Evolutionary conservation across 331 rosid genomes (phyloP).

Genomic region (Stylosanthes scabra): DNA sequence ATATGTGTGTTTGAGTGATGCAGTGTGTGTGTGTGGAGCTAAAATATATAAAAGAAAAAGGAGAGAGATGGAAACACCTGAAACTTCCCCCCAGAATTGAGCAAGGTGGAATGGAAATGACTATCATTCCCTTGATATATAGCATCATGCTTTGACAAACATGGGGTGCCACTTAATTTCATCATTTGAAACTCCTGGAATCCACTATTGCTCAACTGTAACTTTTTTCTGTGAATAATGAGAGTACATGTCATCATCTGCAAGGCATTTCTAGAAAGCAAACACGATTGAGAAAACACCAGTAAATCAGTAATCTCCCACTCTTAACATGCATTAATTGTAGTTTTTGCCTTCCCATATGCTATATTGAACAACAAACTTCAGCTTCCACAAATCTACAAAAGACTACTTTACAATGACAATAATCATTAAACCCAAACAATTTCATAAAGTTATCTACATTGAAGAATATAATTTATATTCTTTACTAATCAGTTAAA

Average conservation of each 20-base stretch:
- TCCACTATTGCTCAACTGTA: constrained; percentile 55
- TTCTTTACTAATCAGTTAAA: constrained; percentile 24
- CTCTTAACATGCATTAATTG: constrained; percentile 68
- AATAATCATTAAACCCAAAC: constrained; percentile 35
- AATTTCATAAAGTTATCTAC: constrained; percentile 27
- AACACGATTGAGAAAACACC: constrained; percentile 55
- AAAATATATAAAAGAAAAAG: neutral
- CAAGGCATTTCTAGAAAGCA: constrained; percentile 31
- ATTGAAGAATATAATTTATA: constrained; percentile 20
- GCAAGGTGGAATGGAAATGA: constrained; percentile 37
- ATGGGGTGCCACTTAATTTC: constrained; percentile 48
- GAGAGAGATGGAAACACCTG: constrained; percentile 51
- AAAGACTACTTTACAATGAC: constrained; percentile 40
- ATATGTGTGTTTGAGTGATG: neutral
- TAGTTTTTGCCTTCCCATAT: constrained; percentile 73
- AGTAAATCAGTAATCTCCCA: constrained; percentile 70
- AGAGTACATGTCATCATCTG: constrained; percentile 30
- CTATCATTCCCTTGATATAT: constrained; percentile 44
- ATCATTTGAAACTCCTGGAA: constrained; percentile 67
- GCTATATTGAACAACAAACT: constrained; percentile 58
- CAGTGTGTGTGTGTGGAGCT: neutral
- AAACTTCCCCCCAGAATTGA: constrained; percentile 47
- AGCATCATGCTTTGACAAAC: constrained; percentile 45
- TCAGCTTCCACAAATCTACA: constrained; percentile 70
- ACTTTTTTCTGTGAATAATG: constrained; percentile 61